Percentiles rank a stretch among this genome's conserved stretches.
phyloP scores from a whole-genome alignment of 805 yeast species.

The Lipomyces oligophaga region DNA sequence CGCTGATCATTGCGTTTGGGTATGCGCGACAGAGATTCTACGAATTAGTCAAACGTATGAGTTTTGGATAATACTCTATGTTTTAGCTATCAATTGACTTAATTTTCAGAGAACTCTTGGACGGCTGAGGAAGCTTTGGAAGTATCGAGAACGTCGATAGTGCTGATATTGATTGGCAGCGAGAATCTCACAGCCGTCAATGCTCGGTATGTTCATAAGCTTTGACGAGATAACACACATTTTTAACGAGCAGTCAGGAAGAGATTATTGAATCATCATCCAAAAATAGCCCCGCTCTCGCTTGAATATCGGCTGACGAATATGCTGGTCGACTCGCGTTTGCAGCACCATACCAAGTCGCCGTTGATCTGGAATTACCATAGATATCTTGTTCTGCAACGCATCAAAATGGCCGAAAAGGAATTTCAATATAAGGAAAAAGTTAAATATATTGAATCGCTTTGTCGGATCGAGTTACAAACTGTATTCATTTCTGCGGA shows the following conservation, averaged over 20 bases:
- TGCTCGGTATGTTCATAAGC: conserved; percentile 14
- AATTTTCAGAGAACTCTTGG: conserved; percentile 9
- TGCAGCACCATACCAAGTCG: conserved; percentile 40
- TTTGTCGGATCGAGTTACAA: conserved; percentile 27
- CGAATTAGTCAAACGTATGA: conserved; percentile 10
- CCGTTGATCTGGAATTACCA: conserved; percentile 43
- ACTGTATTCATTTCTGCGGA: conserved; percentile 39
- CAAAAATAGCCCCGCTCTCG: background rate
- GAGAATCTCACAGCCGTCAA: conserved; percentile 25
- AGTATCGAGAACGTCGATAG: conserved; percentile 10
- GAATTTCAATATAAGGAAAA: conserved; percentile 3
- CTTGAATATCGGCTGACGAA: conserved; percentile 20
- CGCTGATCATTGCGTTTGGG: conserved; percentile 15
- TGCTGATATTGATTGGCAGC: conserved; percentile 18
- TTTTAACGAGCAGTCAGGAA: conserved; percentile 1
- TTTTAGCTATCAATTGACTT: background rate
- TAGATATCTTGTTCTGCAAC: conserved; percentile 1
- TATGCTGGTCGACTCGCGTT: conserved; percentile 33
- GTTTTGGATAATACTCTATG: background rate
- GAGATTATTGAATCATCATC: background rate
- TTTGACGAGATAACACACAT: background rate
- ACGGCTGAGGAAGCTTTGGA: conserved; percentile 19
- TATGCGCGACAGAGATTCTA: conserved; percentile 12
- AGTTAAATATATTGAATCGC: conserved; percentile 6
- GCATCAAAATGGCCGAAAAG: background rate